Base-by-base conservation (phyloP, 768 basidiomycete species). In the Coprinopsis strossmayeri region DNA sequence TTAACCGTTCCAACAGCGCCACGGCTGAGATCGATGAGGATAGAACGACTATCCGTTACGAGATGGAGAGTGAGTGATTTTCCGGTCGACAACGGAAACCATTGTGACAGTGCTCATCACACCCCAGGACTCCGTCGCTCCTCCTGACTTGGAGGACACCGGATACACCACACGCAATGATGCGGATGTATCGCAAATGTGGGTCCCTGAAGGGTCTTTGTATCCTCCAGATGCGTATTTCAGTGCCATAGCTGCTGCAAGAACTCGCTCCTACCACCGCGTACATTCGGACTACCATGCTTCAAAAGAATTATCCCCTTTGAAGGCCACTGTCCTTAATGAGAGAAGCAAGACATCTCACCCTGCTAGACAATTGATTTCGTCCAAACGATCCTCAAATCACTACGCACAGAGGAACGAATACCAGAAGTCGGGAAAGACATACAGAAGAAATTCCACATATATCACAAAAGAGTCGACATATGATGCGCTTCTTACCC, bases 131-230 rank as follows among this genome's bases (percentile, higher is more conserved):
- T 12, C 37, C 11, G 5, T 38, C 37, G 7, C 18, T 12, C 10
- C 10, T 38, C 10, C 37, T 38, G 17, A 18, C 30, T 32, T 15
- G n/a, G n/a, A n/a, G n/a, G n/a, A n/a, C n/a, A n/a, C n/a, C n/a
- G n/a, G n/a, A n/a, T n/a, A n/a, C n/a, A n/a, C n/a, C n/a, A n/a
- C n/a, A n/a, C n/a, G n/a, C n/a, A n/a, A n/a, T n/a, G n/a, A n/a
- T n/a, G n/a, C n/a, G n/a, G n/a, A n/a, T n/a, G n/a, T n/a, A n/a
- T n/a, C n/a, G n/a, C n/a, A n/a, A n/a, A n/a, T n/a, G 11, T 71
- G 70, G 70, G 62, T 63, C 28, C 61, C 70, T n/a, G 70, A 71
- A 58, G 69, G 69, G 25, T 70, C 69, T 7, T 51, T 67, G n/a
- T 64, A 64, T 51, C 57, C 69, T 37, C 61, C 66, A 12, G 63